These are phyloP conservation scores for Colletotrichum chrysophilum DNA, from an alignment of 2,329 filamentous ascomycete genomes.

Conservation along the genomic window DNA sequence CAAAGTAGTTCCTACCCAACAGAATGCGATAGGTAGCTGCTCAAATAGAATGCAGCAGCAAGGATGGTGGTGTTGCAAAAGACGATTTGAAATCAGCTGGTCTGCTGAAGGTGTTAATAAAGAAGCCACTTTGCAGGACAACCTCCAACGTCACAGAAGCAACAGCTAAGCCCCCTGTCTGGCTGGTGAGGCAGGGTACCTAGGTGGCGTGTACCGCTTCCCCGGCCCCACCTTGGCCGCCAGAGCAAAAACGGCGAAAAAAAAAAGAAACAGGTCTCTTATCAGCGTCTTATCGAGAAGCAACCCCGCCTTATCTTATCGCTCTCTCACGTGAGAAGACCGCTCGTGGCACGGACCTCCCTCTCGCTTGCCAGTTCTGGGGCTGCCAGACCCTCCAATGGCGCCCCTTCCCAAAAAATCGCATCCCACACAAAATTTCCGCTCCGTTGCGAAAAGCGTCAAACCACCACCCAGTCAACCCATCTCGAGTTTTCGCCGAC, in stretches of 20 bases:
- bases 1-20: neutral
- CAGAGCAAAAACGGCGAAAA: neutral
- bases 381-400: slow-evolving; percentile 32
- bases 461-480: slow-evolving; percentile 15
- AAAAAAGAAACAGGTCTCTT: neutral
- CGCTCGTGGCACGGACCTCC: neutral
- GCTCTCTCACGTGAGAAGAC: neutral
- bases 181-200: neutral
- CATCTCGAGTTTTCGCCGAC: slow-evolving; percentile 17
- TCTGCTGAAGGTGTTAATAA: slow-evolving; percentile 21
- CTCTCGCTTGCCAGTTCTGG: neutral
- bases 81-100: slow-evolving; percentile 40
- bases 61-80: neutral
- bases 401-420: slow-evolving; percentile 19
- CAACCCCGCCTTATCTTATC: neutral
- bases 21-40: slow-evolving; percentile 6
- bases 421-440: slow-evolving; percentile 24
- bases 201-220: neutral
- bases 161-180: neutral
- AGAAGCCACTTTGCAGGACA: slow-evolving; percentile 42
- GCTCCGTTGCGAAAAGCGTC: neutral
- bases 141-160: slow-evolving; percentile 13
- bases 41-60: neutral
- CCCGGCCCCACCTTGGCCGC: neutral
- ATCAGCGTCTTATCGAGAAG: neutral